These are phyloP conservation scores for Aspergillus sparsus DNA, from an alignment of 495 filamentous ascomycete genomes.

Conservation along the genomic window DNA sequence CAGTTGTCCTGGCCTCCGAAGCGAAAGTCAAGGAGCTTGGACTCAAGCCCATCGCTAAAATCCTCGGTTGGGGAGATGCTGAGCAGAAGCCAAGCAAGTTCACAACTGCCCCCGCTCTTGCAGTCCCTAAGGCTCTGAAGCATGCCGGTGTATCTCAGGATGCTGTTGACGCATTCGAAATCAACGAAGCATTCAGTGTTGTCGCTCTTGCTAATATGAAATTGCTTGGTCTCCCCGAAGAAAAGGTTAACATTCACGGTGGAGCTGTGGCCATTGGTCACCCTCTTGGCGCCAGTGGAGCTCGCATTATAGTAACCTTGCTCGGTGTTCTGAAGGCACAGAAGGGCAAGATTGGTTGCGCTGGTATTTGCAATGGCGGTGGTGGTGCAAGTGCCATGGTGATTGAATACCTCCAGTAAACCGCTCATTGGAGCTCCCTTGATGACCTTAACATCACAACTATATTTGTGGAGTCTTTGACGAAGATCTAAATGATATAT, in stretches of 20 bases:
- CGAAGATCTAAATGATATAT: background rate
- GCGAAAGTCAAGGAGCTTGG: conserved; percentile 83
- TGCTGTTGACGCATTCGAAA: conserved; percentile 89
- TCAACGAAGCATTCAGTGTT: conserved; percentile 98
- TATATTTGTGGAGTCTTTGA: background rate
- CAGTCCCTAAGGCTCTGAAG: conserved; percentile 93
- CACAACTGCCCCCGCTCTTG: conserved; percentile 91
- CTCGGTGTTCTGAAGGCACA: conserved; percentile 85
- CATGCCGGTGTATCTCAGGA: conserved; percentile 78
- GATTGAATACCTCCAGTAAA: conserved; percentile 59
- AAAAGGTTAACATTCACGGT: conserved; percentile 94
- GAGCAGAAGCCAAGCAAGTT: conserved; percentile 88
- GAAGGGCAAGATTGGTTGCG: conserved; percentile 88
- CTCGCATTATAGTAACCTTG: conserved; percentile 89
- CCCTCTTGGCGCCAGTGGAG: conserved; percentile 89
- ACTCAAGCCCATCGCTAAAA: conserved; percentile 90
- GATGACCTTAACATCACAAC: background rate
- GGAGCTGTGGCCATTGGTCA: conserved; percentile 96
- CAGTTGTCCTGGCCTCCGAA: conserved; percentile 88
- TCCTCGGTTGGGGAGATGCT: conserved; percentile 94
- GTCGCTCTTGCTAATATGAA: conserved; percentile 96
- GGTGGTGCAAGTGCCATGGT: conserved; percentile 92
- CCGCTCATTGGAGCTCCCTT: background rate
- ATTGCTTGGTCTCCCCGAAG: conserved; percentile 71
- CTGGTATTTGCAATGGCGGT: conserved; percentile 97